phyloP scores from a whole-genome alignment of 306 rosid species.

The Ziziphus jujuba region DNA sequence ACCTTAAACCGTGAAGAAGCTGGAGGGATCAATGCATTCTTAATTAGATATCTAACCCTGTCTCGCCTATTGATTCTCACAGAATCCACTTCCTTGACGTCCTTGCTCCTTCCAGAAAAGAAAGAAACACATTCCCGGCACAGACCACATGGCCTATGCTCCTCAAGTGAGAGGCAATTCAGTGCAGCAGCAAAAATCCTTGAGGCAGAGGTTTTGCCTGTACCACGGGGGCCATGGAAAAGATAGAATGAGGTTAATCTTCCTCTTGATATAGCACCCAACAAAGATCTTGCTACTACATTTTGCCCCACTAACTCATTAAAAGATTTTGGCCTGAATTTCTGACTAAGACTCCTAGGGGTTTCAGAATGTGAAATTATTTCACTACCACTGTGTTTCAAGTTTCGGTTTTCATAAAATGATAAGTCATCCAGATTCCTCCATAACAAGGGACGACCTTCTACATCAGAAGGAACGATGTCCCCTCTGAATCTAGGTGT shows the following conservation, averaged over 20 bases:
- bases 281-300: conserved; percentile 70
- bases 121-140: conserved; percentile 64
- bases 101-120: conserved; percentile 75
- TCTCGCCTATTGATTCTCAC: conserved; percentile 60
- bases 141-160: conserved; percentile 67
- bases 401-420: conserved; percentile 32
- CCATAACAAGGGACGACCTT: conserved; percentile 52
- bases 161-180: conserved; percentile 62
- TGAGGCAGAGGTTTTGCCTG: conserved; percentile 83
- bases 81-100: conserved; percentile 73
- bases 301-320: conserved; percentile 81
- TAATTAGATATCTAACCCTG: conserved; percentile 61
- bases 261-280: conserved; percentile 68
- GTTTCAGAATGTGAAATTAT: conserved; percentile 43
- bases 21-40: conserved; percentile 59
- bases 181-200: conserved; percentile 83
- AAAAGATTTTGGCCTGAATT: conserved; percentile 73
- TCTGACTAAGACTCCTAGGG: conserved; percentile 66
- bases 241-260: conserved; percentile 70
- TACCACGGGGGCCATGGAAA: conserved; percentile 84
- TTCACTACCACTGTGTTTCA: conserved; percentile 38
- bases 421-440: conserved; percentile 35
- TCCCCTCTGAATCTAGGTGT: conserved; percentile 65
- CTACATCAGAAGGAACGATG: conserved; percentile 37
- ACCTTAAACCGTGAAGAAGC: conserved; percentile 68